A percentile compares a stretch with the other conserved stretches of the same genome.
Conservation (phyloP, 352 stramenopile species). For the Pythium aristosporum region DNA sequence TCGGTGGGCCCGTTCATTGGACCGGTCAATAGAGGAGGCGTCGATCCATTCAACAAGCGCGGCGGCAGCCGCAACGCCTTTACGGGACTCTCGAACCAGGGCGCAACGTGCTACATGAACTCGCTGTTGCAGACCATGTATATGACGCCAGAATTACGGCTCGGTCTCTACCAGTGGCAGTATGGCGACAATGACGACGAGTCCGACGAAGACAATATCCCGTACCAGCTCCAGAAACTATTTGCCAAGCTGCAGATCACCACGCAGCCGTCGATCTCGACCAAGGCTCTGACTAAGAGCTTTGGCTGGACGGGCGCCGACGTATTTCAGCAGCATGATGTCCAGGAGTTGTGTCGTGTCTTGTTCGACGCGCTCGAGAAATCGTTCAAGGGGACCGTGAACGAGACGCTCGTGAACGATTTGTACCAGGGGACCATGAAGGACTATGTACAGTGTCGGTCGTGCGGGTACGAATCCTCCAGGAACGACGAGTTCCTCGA, state of each 20-base stretch:
- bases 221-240: conserved; percentile 89
- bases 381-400: conserved; percentile 83
- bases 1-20: conserved; percentile 18
- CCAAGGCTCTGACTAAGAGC: conserved; percentile 87
- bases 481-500: conserved; percentile 88
- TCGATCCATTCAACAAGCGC: conserved; percentile 10
- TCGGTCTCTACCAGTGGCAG: conserved; percentile 76
- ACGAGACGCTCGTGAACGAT: conserved; percentile 88
- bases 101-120: conserved; percentile 95
- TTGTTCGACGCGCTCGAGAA: conserved; percentile 90
- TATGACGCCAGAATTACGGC: conserved; percentile 87
- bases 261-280: conserved; percentile 64
- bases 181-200: conserved; percentile 48
- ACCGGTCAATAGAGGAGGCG: conserved; percentile 13
- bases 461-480: conserved; percentile 84
- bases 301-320: conserved; percentile 90
- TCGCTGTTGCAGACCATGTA: conserved; percentile 91
- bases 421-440: conserved; percentile 83
- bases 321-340: conserved; percentile 91
- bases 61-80: conserved; percentile 40
- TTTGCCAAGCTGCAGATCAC: conserved; percentile 90
- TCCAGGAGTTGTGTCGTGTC: conserved; percentile 90
- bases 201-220: conserved; percentile 75
- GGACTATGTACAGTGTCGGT: conserved; percentile 87
- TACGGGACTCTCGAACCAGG: conserved; percentile 88